Base-by-base conservation (phyloP, 768 basidiomycete genomes). In the Auricularia sp. region DNA sequence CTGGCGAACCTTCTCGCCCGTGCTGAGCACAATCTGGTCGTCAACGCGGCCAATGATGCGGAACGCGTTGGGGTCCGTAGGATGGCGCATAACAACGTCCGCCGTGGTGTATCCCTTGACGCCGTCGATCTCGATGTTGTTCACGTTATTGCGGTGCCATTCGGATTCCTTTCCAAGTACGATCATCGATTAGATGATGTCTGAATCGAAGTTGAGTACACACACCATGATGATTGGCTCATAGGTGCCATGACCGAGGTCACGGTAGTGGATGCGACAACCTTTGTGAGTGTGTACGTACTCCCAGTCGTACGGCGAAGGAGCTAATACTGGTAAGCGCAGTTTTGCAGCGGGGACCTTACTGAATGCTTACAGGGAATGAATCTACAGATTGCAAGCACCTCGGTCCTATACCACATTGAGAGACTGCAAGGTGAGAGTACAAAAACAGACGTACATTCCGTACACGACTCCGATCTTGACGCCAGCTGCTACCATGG, bases 1-100 rank as follows among this genome's bases (percentile, higher is more conserved):
- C 69, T 14, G 39, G 35, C 66, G 24, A 33, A 77, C 78, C 73
- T 79, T 78, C 18, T 69, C 67, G 2, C 80, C 82, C 1, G 76
- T 79, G 37, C 70, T 73, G 54, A 78, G 73, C 70, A 78, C 77
- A 47, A 82, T 77, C 68, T 81, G 80, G 64, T 82, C 81, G 64
- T 81, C 81, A 8, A 69, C 71, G 16, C 82, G 73, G 2, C 82
- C 80, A 61, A 71, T 74, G 1, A 82, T 68, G 63, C 71, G 76
- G 72, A 74, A 81, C 35, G 75, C 67, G 1, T 70, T 69, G 1
- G 69, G 70, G 21, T 77, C 75, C 0, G 73, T 74, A 4, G 81
- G 80, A 68, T 83, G 80, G 6, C 69, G 75, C 29, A 74, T 56
- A 11, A 82, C 62, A 0, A 82, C 72, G 64, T 81, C 81, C 39